These are phyloP conservation scores for Dendrocalamus sinicus DNA, from an alignment of 176 grass and related monocot genomes.

Conservation along the genomic window DNA sequence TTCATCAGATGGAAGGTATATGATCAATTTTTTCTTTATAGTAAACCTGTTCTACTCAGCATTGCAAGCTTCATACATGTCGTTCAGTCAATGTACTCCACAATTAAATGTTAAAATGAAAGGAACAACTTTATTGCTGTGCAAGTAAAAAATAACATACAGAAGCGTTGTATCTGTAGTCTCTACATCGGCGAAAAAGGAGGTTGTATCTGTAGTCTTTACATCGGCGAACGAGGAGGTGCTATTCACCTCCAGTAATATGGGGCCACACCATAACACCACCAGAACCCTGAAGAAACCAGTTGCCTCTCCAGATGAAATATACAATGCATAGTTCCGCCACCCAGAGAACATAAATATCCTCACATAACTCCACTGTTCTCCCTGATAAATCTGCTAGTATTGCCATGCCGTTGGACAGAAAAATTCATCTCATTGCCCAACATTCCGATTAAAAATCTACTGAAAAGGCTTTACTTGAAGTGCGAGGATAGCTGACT, in stretches of 20 bases:
- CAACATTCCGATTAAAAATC: slow-evolving; percentile 14
- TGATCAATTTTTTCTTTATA: no score
- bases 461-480: background rate
- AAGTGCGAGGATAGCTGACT: background rate
- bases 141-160: slow-evolving; percentile 38
- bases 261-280: no score
- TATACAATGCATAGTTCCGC: slow-evolving; percentile 28
- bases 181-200: background rate
- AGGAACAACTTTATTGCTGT: slow-evolving; percentile 46
- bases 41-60: background rate
- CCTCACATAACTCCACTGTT: slow-evolving; percentile 13
- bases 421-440: background rate
- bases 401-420: background rate
- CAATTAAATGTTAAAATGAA: background rate
- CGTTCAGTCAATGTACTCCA: background rate
- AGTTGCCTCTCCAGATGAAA: slow-evolving; percentile 32
- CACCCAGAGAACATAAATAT: slow-evolving; percentile 21
- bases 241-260: slow-evolving; percentile 24
- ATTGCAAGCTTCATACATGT: background rate
- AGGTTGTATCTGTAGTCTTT: background rate
- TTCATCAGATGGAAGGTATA: no score
- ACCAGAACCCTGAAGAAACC: no score
- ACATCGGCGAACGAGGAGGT: background rate
- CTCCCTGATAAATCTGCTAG: slow-evolving; percentile 1
- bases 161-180: background rate